Evolutionary conservation across 2,329 filamentous ascomycete genomes (phyloP).

Genomic region (Huntiella decipiens): DNA sequence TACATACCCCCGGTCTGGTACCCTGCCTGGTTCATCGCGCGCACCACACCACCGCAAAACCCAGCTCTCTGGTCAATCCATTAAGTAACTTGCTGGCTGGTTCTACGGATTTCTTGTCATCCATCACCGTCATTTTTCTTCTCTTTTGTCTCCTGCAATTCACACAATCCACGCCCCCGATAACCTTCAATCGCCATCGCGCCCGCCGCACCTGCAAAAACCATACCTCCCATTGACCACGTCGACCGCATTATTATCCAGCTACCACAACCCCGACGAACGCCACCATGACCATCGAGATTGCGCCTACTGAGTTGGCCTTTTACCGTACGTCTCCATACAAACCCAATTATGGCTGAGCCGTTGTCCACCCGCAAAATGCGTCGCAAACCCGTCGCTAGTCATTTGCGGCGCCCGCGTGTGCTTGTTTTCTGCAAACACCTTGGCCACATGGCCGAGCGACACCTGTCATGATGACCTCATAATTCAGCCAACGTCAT

Average conservation of each 20-base stretch:
- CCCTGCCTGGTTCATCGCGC: not conserved
- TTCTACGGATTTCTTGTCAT: conserved; percentile 1
- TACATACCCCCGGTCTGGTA: too few relatives aligned
- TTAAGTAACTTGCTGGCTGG: too few relatives aligned
- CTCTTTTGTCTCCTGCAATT: not conserved
- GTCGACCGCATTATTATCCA: conserved; percentile 2
- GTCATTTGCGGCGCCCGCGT: not conserved
- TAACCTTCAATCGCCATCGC: not conserved
- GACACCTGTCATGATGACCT: conserved; percentile 7
- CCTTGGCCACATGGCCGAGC: not conserved
- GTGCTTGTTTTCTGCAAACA: not conserved
- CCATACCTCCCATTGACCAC: not conserved
- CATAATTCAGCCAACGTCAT: conserved; percentile 7
- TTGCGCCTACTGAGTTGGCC: conserved; percentile 76
- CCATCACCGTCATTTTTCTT: conserved; percentile 1
- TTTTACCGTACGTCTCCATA: conserved; percentile 58
- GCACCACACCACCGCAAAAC: not conserved
- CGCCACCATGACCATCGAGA: conserved; percentile 74
- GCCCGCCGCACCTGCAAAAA: not conserved
- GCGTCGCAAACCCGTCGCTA: not conserved
- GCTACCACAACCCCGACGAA: not conserved
- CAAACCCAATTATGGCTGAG: not conserved
- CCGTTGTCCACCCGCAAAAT: not conserved
- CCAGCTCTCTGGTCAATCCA: not conserved
- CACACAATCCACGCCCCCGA: not conserved